A percentile compares a stretch with the other conserved stretches of the same genome.
These are phyloP conservation scores for Yamadazyma mexicana DNA, from an alignment of 1,139 yeast genomes.

Conservation along the genomic window DNA sequence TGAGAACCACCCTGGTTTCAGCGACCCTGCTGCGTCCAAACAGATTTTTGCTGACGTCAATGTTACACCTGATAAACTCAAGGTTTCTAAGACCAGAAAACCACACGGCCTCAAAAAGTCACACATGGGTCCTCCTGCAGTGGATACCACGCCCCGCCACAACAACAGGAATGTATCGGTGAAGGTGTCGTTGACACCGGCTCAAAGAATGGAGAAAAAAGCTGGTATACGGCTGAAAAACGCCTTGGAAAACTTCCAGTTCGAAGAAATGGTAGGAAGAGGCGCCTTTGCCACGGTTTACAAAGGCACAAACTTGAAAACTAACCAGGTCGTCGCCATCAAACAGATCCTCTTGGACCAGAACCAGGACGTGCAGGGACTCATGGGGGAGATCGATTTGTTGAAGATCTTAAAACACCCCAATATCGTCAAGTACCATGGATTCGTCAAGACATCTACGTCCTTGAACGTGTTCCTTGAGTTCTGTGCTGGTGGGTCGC, in stretches of 20 bases:
- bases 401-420: constrained; percentile 80
- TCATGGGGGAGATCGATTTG: constrained; percentile 83
- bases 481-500: constrained; percentile 84
- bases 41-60: neutral
- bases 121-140: constrained; percentile 1
- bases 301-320: constrained; percentile 67
- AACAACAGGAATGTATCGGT: constrained; percentile 33
- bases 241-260: constrained; percentile 54
- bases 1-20: constrained; percentile 10
- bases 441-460: constrained; percentile 71
- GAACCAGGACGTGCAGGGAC: constrained; percentile 46
- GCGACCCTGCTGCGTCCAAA: neutral
- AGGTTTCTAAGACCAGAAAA: constrained; percentile 8
- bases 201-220: constrained; percentile 48
- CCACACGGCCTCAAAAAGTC: neutral
- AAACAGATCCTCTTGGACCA: constrained; percentile 70
- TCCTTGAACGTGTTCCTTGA: constrained; percentile 70
- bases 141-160: constrained; percentile 20
- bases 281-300: constrained; percentile 96
- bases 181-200: constrained; percentile 53
- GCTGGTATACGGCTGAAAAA: constrained; percentile 39
- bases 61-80: constrained; percentile 1
- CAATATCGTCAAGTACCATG: constrained; percentile 87
- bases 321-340: constrained; percentile 76
- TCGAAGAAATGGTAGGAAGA: constrained; percentile 79